Conservation (phyloP, 2,329 filamentous ascomycete genomes). For the Trichoderma hamatum region DNA sequence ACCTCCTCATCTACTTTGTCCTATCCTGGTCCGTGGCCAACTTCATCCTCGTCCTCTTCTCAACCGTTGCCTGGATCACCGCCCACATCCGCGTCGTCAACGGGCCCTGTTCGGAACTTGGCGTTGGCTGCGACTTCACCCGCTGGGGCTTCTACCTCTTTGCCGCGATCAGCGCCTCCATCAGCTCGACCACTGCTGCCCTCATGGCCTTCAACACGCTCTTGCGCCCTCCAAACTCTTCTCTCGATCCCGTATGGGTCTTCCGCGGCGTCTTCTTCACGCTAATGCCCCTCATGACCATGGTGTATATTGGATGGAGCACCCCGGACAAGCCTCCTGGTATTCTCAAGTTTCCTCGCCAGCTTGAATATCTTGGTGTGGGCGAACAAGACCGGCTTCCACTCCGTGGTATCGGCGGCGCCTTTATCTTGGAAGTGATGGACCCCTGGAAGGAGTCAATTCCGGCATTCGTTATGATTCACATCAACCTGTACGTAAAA, state of each 20-base stretch:
- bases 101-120: not conserved
- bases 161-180: conserved; percentile 28
- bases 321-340: not conserved
- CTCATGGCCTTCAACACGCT: conserved; percentile 29
- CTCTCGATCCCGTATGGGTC: conserved; percentile 32
- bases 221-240: conserved; percentile 10
- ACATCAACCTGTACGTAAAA: conserved; percentile 11
- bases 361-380: not conserved
- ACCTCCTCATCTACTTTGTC: conserved; percentile 6
- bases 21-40: conserved; percentile 31
- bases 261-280: conserved; percentile 34
- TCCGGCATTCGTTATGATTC: conserved; percentile 8
- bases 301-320: conserved; percentile 30
- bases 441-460: conserved; percentile 1
- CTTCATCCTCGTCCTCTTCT: conserved; percentile 29
- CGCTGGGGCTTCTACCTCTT: conserved; percentile 31
- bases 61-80: conserved; percentile 13
- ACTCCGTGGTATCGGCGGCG: not conserved
- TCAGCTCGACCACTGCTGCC: conserved; percentile 27
- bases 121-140: conserved; percentile 21
- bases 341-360: not conserved
- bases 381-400: not conserved
- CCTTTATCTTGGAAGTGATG: conserved; percentile 2
- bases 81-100: not conserved
- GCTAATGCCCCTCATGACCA: conserved; percentile 30